A percentile compares a stretch with the other conserved stretches of the same genome.
Conservation (phyloP, 2,329 filamentous ascomycete genomes). For the Epichloe gansuensis region DNA sequence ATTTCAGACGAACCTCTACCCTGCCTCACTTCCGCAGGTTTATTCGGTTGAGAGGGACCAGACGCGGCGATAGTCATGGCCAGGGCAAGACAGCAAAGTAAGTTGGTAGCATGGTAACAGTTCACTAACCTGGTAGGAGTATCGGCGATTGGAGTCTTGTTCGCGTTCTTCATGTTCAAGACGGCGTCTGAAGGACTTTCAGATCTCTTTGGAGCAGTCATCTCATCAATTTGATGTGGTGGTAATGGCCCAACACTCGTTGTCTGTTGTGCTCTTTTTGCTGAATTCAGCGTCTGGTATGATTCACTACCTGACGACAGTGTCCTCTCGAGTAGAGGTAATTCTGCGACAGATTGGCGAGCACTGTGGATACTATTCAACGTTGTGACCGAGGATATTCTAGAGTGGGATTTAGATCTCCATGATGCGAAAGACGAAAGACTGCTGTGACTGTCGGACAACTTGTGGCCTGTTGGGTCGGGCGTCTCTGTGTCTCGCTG, state of each 20-base stretch:
- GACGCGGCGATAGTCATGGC: not conserved
- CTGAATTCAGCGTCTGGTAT: conserved; percentile 3
- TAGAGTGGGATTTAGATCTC: conserved; percentile 34
- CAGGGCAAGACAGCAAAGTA: not conserved
- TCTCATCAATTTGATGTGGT: not conserved
- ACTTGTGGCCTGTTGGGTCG: conserved; percentile 13
- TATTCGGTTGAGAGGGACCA: not conserved
- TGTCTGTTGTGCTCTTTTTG: conserved; percentile 2
- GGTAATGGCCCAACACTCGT: not conserved
- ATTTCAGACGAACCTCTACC: not conserved
- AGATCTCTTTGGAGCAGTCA: not conserved
- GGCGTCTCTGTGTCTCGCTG: not conserved
- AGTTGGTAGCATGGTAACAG: not conserved
- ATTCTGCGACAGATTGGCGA: conserved; percentile 22
- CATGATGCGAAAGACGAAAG: conserved; percentile 37
- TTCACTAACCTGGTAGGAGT: conserved; percentile 6
- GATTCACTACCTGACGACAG: conserved; percentile 16
- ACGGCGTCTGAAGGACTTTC: conserved; percentile 15
- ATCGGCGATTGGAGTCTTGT: not conserved
- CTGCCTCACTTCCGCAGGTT: not conserved
- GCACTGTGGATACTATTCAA: conserved; percentile 28
- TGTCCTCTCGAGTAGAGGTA: conserved; percentile 25
- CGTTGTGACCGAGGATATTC: conserved; percentile 41
- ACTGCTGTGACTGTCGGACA: conserved; percentile 39
- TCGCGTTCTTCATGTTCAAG: conserved; percentile 9